phyloP scores from a whole-genome alignment of 2,329 filamentous ascomycete genomes.

The Mollisia scopiformis region DNA sequence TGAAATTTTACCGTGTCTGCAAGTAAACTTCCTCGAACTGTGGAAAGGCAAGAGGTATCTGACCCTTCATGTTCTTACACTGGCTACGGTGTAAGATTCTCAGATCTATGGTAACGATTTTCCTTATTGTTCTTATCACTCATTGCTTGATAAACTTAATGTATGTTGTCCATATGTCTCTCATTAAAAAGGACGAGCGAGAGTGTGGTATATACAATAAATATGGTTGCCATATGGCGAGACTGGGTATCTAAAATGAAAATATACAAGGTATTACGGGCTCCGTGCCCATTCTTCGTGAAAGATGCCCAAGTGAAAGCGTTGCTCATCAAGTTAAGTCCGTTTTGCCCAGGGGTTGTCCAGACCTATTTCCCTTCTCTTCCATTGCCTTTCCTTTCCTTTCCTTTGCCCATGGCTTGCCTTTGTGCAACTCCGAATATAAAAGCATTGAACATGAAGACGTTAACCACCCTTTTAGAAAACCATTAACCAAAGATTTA shows the following conservation, averaged over 20 bases:
- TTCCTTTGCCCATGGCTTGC: background rate
- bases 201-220: background rate
- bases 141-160: background rate
- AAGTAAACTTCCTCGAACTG: too few relatives aligned
- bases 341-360: background rate
- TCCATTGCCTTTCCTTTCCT: background rate
- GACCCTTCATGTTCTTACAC: too few relatives aligned
- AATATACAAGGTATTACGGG: conserved; percentile 6
- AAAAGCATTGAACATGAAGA: background rate
- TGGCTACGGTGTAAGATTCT: too few relatives aligned
- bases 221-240: background rate
- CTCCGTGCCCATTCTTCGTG: background rate
- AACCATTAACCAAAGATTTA: background rate
- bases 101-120: too few relatives aligned
- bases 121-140: too few relatives aligned
- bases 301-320: background rate
- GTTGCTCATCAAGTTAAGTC: conserved; percentile 1
- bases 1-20: too few relatives aligned
- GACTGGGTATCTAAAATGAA: conserved; percentile 1
- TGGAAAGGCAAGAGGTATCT: too few relatives aligned
- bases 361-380: background rate
- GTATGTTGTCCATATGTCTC: background rate
- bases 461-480: background rate
- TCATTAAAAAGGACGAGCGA: background rate
- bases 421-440: background rate